Conservation (phyloP, 768 basidiomycete genomes). For the Rickenella mellea region DNA sequence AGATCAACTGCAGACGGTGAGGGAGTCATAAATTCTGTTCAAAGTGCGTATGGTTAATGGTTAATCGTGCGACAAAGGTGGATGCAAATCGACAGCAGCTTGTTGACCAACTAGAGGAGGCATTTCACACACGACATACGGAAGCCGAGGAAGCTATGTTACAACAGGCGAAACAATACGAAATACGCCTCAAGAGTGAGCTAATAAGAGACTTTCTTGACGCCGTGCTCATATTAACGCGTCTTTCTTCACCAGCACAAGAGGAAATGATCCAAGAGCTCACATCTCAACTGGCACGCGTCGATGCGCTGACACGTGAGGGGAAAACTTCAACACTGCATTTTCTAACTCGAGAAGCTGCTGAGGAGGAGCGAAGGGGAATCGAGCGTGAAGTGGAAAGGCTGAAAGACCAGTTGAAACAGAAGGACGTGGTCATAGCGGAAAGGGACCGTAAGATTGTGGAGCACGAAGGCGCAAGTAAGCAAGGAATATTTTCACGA, state of each 20-base stretch:
- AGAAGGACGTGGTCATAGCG: conserved; percentile 30
- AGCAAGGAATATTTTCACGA: conserved; percentile 6
- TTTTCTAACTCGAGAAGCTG: conserved; percentile 65
- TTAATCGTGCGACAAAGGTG: no score
- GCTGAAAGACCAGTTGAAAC: conserved; percentile 32
- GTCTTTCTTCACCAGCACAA: conserved; percentile 34
- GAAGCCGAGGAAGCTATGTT: no score
- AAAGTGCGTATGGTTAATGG: no score
- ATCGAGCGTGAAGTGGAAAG: conserved; percentile 39
- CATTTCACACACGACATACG: no score
- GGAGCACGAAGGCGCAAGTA: conserved; percentile 41
- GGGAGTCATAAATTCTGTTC: no score
- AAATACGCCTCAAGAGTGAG: conserved; percentile 45
- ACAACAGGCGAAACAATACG: conserved; percentile 40
- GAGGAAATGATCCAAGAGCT: conserved; percentile 47
- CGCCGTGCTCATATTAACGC: neutral
- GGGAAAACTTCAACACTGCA: conserved; percentile 46
- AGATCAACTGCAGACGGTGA: no score
- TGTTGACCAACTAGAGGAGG: no score
- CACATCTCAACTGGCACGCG: conserved; percentile 40
- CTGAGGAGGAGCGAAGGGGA: conserved; percentile 54
- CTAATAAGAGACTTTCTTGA: neutral
- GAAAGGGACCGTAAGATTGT: conserved; percentile 37
- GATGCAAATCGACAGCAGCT: no score
- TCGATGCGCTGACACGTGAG: conserved; percentile 42